phyloP scores from a whole-genome alignment of 2,329 filamentous ascomycete genomes.

The Pseudogymnoascus sp. region DNA sequence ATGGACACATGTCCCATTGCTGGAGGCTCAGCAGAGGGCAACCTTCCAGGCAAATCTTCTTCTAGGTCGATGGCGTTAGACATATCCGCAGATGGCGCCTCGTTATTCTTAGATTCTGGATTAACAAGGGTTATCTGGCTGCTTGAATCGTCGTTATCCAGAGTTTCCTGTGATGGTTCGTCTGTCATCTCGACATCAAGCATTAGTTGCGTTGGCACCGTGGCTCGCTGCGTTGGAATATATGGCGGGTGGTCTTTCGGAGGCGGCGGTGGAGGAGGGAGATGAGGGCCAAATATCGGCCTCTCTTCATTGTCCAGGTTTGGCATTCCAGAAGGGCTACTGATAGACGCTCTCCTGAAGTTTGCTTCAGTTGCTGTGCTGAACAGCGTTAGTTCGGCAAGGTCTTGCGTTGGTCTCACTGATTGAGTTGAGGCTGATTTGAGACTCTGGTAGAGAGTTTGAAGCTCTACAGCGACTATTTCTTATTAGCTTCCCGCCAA shows the following conservation, averaged over 20 bases:
- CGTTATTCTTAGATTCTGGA: conserved; percentile 16
- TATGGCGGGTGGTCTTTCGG: conserved; percentile 20
- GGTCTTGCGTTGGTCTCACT: conserved; percentile 65
- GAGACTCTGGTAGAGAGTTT: conserved; percentile 62
- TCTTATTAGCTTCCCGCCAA: conserved; percentile 17
- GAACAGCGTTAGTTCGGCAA: conserved; percentile 74
- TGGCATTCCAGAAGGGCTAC: conserved; percentile 25
- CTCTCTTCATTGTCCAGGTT: neutral
- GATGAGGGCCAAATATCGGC: neutral
- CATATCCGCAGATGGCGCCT: conserved; percentile 12
- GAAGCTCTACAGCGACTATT: conserved; percentile 67
- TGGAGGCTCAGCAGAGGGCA: neutral
- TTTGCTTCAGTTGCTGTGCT: conserved; percentile 47
- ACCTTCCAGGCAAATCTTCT: neutral
- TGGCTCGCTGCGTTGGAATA: conserved; percentile 12
- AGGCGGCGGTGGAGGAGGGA: neutral
- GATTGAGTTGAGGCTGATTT: conserved; percentile 54
- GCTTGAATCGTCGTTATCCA: conserved; percentile 24
- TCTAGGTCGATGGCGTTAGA: neutral
- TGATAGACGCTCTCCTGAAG: conserved; percentile 41
- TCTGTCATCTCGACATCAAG: conserved; percentile 29
- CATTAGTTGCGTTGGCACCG: conserved; percentile 14
- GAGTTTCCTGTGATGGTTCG: conserved; percentile 19
- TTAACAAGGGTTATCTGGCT: conserved; percentile 36
- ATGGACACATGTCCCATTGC: neutral